Base-by-base conservation (phyloP, 2,329 filamentous ascomycete genomes). In the Claviceps sp. region DNA sequence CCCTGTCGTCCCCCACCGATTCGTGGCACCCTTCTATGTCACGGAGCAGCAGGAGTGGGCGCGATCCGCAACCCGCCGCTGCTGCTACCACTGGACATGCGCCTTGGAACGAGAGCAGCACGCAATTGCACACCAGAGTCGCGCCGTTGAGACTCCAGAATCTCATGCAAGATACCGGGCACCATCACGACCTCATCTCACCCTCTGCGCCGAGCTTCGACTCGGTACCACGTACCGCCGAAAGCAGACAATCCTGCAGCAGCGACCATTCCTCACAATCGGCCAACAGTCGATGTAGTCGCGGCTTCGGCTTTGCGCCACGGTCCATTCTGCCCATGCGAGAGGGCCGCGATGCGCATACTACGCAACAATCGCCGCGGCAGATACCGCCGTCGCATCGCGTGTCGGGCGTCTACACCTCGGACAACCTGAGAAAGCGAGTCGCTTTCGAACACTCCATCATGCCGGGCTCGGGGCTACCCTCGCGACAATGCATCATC, bases 401-500 rank as follows among this genome's bases (percentile, higher is more conserved):
- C 14, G 40, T 41, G 42, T 52, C 50, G n/a, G 42, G 16, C 16
- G 51, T 52, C 17, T 50, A 51, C 13, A 19, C 10, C n/a, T 24
- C 43, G 4, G 43, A 53, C 11, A 48, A 42, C 14, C 37, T 42
- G n/a, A 30, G 43, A 11, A 50, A 24, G 16, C 14, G 43, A 30
- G 51, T 47, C n/a, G 50, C 47, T 5, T 50, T 44, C 30, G 47
- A 46, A 7, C 50, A 43, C 6, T 17, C 46, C 14, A 17, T 19
- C 3, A 43, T 42, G 19, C 26, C 30, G 11, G 43, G 5, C 17
- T 22, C 41, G 5, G 3, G 47, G 13, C n/a, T 38, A 7, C 48
- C 42, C 7, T 38, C 45, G 3, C 49, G 50, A 8, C 69, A 73
- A 42, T 73, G 70, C 56, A 68, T 58, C 5, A 75, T 80, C 34